Evolutionary conservation across 1,284 basidiomycete species (phyloP), one percentile per base, ranked within the genome.

Genomic region (Moesziomyces antarcticus): DNA sequence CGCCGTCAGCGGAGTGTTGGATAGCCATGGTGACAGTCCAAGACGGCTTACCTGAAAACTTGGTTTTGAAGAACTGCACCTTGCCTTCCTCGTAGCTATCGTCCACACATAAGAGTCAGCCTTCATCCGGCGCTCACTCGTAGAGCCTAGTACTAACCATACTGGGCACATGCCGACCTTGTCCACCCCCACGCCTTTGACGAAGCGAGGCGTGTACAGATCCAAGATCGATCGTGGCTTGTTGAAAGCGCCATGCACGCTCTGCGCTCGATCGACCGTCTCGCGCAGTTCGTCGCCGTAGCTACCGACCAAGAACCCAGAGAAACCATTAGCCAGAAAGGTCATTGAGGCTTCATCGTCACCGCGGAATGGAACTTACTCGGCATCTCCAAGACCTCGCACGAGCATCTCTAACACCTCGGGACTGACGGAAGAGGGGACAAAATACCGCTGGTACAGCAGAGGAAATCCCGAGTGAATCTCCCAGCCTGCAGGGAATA

Each of bases 81-180:
- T 43, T 35, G 0, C 54, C 67, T 4, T 73, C 57, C n/a, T 77
- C 77, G 48, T 64, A 78, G 65, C 71, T 71, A 3, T 0, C 21
- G 27, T 41, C 14, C 33, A 13, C 3, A 42, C 5, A 18, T 1
- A 25, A 35, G 13, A 40, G 18, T 40, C 37, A 40, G 37, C 37
- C 16, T 40, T 18, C 11, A 6, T 40, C 16, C 14, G 37, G 33
- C 22, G 24, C 16, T 18, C 14, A n/a, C 18, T 21, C 24, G 5
- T 13, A 18, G 25, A 33, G 24, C 46, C 10, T 48, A 3, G 1
- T 18, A 65, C 68, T 62, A 51, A 71, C 68, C 76, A 79, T 9
- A 79, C 46, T 9, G 75, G 69, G 54, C 77, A 79, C 53, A 79
- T 68, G 16, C 73, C 77, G 30, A 73, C 65, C 37, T 79, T 79